Conservation (phyloP, 306 rosid species). For the Alnus rubra region DNA sequence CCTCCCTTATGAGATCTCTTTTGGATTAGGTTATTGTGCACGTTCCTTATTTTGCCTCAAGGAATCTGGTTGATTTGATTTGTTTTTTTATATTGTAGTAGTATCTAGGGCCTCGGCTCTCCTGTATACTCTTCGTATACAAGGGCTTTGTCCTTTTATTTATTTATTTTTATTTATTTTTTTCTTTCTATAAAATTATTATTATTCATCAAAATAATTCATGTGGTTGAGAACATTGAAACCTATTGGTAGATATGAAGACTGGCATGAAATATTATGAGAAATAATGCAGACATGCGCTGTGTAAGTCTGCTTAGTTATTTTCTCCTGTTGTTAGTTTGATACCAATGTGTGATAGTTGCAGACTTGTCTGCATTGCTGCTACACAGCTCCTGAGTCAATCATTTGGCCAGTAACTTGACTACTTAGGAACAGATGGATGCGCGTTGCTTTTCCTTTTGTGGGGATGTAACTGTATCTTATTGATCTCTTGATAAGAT, state of each 20-base stretch:
- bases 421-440: neutral
- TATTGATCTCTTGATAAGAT: conserved; percentile 7
- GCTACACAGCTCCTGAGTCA: conserved; percentile 2
- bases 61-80: too few species aligned
- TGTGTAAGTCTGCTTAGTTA: neutral
- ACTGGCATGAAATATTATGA: neutral
- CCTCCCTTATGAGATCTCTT: too few species aligned
- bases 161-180: neutral
- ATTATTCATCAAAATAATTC: neutral
- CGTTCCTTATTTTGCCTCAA: too few species aligned
- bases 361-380: neutral
- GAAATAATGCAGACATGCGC: neutral
- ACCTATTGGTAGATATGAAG: neutral
- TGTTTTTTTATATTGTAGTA: too few species aligned
- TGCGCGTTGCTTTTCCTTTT: neutral
- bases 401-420: conserved; percentile 2
- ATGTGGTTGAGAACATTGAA: neutral
- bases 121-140: too few species aligned
- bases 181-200: neutral
- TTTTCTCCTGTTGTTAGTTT: neutral
- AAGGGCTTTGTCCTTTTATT: too few species aligned
- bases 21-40: too few species aligned
- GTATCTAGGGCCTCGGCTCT: too few species aligned
- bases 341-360: neutral
- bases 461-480: neutral